Percentiles rank a stretch among this genome's conserved stretches.
Evolutionary conservation across 2,329 filamentous ascomycete genomes (phyloP).

Genomic region (Penicillium janthinellum): DNA sequence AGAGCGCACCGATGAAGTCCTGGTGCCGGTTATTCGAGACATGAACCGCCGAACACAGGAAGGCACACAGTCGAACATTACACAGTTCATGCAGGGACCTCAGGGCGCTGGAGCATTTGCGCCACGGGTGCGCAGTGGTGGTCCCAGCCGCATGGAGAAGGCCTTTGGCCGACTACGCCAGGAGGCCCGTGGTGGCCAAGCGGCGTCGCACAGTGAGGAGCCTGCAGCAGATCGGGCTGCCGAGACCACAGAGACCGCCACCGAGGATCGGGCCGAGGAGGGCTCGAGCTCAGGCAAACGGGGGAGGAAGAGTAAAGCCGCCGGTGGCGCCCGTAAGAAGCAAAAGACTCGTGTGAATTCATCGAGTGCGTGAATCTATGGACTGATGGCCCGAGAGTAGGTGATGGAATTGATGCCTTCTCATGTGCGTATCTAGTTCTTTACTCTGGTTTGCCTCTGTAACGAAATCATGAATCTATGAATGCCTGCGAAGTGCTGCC

Average conservation of each 20-base stretch:
- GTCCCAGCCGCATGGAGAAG: slow-evolving; percentile 73
- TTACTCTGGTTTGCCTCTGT: neutral
- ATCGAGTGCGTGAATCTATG: slow-evolving; percentile 5
- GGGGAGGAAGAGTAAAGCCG: slow-evolving; percentile 16
- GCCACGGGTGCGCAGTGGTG: slow-evolving; percentile 63
- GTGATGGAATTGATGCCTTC: too few relatives aligned
- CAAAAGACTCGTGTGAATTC: slow-evolving; percentile 24
- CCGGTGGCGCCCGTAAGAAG: slow-evolving; percentile 27
- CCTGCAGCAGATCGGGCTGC: neutral
- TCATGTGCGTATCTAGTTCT: neutral
- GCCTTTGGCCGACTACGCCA: slow-evolving; percentile 69
- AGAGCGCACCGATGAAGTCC: slow-evolving; percentile 90
- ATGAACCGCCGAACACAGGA: slow-evolving; percentile 88
- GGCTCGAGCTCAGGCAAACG: slow-evolving; percentile 13
- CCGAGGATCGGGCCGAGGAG: slow-evolving; percentile 19
- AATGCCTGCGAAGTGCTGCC: neutral
- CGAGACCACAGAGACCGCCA: slow-evolving; percentile 10
- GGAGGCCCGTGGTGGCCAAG: slow-evolving; percentile 42
- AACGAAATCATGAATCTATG: neutral
- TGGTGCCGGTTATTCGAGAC: slow-evolving; percentile 91
- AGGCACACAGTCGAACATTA: slow-evolving; percentile 95
- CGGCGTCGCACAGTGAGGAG: neutral
- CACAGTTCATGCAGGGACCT: slow-evolving; percentile 80
- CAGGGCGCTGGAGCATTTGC: slow-evolving; percentile 64
- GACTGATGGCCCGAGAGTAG: neutral